Evolutionary conservation across 2,329 filamentous ascomycete species (phyloP).

Genomic region (Fonsecaea nubica): DNA sequence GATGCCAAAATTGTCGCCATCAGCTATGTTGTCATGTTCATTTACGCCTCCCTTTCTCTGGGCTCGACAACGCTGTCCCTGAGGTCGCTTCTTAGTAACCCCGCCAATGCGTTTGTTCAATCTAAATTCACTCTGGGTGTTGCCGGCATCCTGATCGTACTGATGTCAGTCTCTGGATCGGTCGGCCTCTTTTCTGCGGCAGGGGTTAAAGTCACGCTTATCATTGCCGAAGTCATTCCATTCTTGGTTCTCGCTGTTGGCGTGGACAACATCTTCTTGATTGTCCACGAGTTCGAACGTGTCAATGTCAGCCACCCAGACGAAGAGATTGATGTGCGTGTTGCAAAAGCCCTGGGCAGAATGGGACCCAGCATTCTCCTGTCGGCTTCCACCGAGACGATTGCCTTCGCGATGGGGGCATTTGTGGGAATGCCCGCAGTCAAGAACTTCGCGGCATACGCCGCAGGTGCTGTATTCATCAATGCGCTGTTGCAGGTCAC

Average conservation of each 20-base stretch:
- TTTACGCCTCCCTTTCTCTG: slow-evolving; percentile 91
- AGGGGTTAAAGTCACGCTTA: slow-evolving; percentile 92
- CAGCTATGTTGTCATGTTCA: slow-evolving; percentile 98
- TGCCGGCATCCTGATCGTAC: slow-evolving; percentile 89
- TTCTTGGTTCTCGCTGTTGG: slow-evolving; percentile 96
- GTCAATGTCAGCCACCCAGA: slow-evolving; percentile 92
- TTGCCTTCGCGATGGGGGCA: slow-evolving; percentile 88
- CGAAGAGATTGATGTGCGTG: slow-evolving; percentile 81
- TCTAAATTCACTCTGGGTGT: slow-evolving; percentile 97
- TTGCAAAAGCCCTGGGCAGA: slow-evolving; percentile 86
- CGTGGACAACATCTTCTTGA: slow-evolving; percentile 98
- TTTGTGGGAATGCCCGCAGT: slow-evolving; percentile 98
- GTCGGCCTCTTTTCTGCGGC: slow-evolving; percentile 92
- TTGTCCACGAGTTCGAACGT: slow-evolving; percentile 96
- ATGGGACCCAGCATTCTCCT: slow-evolving; percentile 97
- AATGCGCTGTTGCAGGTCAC: slow-evolving; percentile 97
- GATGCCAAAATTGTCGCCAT: slow-evolving; percentile 96
- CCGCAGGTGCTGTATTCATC: slow-evolving; percentile 93
- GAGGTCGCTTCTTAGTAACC: slow-evolving; percentile 78
- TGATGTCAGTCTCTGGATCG: slow-evolving; percentile 96
- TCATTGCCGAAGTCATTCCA: slow-evolving; percentile 97
- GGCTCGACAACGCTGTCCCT: slow-evolving; percentile 84
- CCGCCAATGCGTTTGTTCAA: slow-evolving; percentile 83
- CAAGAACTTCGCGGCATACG: slow-evolving; percentile 95
- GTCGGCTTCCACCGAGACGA: slow-evolving; percentile 91